Base-by-base conservation (phyloP, 176 grass and related monocot genomes). In the Carex scoparia region DNA sequence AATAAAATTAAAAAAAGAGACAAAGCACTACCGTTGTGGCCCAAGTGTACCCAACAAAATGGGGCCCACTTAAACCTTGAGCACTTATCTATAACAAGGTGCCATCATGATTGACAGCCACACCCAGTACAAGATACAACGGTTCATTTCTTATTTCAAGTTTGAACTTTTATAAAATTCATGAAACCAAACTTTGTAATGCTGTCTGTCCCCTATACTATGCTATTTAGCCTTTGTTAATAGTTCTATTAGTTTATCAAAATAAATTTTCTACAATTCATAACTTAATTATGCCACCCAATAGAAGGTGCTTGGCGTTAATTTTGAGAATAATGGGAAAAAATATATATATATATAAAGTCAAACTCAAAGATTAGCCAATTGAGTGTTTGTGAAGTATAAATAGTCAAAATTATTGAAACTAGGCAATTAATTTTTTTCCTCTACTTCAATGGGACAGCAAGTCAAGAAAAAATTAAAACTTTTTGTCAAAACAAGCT, bases 71-170 rank as follows among this genome's bases (percentile, higher is more conserved):
- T 15, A 35, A 53, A 78, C 57, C 51, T 32, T 31, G 51, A 56
- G 74, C 28, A 16, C 23, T 70, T 31, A 33, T 78, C 74, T 57
- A 57, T 5, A 32, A 56, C 23, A 78, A 32, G 73, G 28, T 78
- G 49, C 28, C 74, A 56, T 53, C 71, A 14, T 76, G 71, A 76
- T 54, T 76, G 71, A 76, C 71, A 76, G 23, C 46, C 42, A 54
- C 23, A 54, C 30, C 14, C 46, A 19, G 5, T 73, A 49, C 64
- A 19, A 61, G 18, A 61, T 23, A 61, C 33, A 74, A 74, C 70
- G 72, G 72, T 76, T 76, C 46, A 53, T 76, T 76, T 76, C 27
- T 28, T 78, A 56, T 78, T 78, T 78, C 23, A 56, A 57, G 57
- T 78, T 78, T 78, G 73, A 78, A 54, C 11, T 76, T 76, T 75